Percentiles rank a stretch among this genome's conserved stretches.
Conservation (phyloP, 2,329 filamentous ascomycete species). For the Monilinia fructigena region DNA sequence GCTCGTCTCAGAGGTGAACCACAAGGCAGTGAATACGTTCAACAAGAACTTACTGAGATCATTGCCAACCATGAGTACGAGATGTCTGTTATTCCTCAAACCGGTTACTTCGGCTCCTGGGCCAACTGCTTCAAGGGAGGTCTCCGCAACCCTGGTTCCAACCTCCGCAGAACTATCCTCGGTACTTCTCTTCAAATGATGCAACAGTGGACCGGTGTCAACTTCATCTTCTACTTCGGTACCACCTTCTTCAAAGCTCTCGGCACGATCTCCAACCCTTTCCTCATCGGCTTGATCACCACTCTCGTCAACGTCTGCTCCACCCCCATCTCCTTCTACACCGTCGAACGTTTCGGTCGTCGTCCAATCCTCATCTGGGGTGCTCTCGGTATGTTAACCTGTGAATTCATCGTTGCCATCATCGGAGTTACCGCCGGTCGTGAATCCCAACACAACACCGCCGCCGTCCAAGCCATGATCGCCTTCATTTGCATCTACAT, state of each 20-base stretch:
- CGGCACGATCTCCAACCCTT: constrained; percentile 72
- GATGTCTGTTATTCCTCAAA: constrained; percentile 62
- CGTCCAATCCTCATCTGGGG: constrained; percentile 77
- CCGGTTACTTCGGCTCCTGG: constrained; percentile 68
- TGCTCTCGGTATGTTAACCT: constrained; percentile 77
- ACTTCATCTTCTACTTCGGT: constrained; percentile 89
- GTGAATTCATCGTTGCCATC: constrained; percentile 83
- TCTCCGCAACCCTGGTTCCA: constrained; percentile 61
- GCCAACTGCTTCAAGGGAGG: constrained; percentile 64
- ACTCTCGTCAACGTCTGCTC: constrained; percentile 85
- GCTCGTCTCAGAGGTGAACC: constrained; percentile 72
- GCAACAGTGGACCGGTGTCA: constrained; percentile 76
- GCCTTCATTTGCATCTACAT: constrained; percentile 88
- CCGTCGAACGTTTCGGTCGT: constrained; percentile 78
- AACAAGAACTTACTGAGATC: constrained; percentile 78
- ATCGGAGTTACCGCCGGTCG: constrained; percentile 62
- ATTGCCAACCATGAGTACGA: constrained; percentile 89
- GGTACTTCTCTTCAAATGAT: constrained; percentile 77
- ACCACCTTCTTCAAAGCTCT: constrained; percentile 80
- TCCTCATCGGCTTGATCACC: constrained; percentile 82
- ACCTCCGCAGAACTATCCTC: constrained; percentile 68
- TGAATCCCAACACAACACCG: constrained; percentile 53
- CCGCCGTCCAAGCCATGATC: constrained; percentile 66
- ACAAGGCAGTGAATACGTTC: constrained; percentile 69
- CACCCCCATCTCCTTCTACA: constrained; percentile 84